Base-by-base conservation (phyloP, 139 green algal genomes). In the Micromonas commoda region DNA sequence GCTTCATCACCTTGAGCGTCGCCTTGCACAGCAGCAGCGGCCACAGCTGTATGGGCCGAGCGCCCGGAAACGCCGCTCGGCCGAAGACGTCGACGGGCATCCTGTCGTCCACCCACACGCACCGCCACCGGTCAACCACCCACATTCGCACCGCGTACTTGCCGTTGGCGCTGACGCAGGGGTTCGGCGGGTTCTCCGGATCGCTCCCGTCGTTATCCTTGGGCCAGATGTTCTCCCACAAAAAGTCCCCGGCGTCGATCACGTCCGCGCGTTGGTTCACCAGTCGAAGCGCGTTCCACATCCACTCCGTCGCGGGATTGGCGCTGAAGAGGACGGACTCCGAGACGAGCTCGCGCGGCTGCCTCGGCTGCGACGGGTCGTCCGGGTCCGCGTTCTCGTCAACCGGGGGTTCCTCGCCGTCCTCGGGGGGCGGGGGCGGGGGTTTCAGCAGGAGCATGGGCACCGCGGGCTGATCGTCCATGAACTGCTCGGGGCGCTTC, bases 51-150 rank as follows among this genome's bases (percentile, higher is more conserved):
- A 91, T 75, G 2, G 90, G 90, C 16, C 86, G 80, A 35, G 79
- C 79, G 64, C 85, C 86, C 5, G 91, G 83, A 1, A 90, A 75
- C 77, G 92, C 78, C 28, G 88, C 84, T 39, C 86, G 79, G 0
- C 89, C 84, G 73, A 92, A 93, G 32, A 92, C 76, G 83, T 93
- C 88, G 33, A 94, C 83, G 4, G 90, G 90, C 24, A 94, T 90
- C 33, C 84, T 80, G 84, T 94, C 90, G 77, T 94, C 90, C 13
- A 94, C 84, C 26, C 78, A 79, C n/a, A 94, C 87, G 0, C 79
- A 81, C 31, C 90, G 84, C 90, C 88, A 93, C 26, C 53, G 21
- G 69, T 77, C 39, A 87, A 92, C 85, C 24, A 93, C 82, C 66
- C 83, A 91, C 1, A 89, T 82, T 64, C 85, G 84, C 26, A 94